Conservation (phyloP, 2,329 filamentous ascomycete genomes). For the Venturiaceae sp. region DNA sequence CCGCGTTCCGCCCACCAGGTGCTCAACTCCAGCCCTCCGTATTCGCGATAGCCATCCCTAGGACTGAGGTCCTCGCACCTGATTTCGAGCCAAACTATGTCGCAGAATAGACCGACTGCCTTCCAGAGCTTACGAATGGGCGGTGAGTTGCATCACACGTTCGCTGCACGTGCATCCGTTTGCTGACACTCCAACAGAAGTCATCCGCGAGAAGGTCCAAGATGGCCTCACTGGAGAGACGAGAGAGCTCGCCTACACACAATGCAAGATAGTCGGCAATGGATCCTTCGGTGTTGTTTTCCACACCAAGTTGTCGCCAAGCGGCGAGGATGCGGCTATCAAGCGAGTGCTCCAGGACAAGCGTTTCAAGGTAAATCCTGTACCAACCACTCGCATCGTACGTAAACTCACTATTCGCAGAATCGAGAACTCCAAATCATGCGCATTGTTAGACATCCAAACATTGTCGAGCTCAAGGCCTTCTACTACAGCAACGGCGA, state of each 20-base stretch:
- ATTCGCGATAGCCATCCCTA: constrained; percentile 26
- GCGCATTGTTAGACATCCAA: constrained; percentile 97
- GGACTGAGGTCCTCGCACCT: constrained; percentile 4
- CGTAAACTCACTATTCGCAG: constrained; percentile 36
- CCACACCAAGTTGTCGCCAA: constrained; percentile 97
- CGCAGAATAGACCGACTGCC: constrained; percentile 82
- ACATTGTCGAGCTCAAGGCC: constrained; percentile 97
- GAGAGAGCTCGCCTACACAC: constrained; percentile 93
- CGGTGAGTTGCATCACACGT: constrained; percentile 53
- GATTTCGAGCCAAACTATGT: constrained; percentile 50
- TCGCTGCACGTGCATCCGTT: not conserved
- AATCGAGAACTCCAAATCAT: constrained; percentile 99
- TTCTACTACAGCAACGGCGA: constrained; percentile 99
- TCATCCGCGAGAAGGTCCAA: constrained; percentile 97
- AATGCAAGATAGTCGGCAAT: constrained; percentile 99
- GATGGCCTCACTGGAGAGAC: constrained; percentile 96
- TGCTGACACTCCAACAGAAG: constrained; percentile 54
- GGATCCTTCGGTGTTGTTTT: constrained; percentile 98
- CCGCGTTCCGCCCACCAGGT: constrained; percentile 32
- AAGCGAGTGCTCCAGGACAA: constrained; percentile 99
- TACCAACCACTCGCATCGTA: not conserved
- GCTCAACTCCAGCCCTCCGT: constrained; percentile 32
- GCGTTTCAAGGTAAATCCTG: constrained; percentile 80
- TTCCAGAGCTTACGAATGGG: constrained; percentile 90
- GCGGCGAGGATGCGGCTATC: constrained; percentile 95